phyloP scores from a whole-genome alignment of 176 grass and related monocot genomes.

The Oryza punctata region DNA sequence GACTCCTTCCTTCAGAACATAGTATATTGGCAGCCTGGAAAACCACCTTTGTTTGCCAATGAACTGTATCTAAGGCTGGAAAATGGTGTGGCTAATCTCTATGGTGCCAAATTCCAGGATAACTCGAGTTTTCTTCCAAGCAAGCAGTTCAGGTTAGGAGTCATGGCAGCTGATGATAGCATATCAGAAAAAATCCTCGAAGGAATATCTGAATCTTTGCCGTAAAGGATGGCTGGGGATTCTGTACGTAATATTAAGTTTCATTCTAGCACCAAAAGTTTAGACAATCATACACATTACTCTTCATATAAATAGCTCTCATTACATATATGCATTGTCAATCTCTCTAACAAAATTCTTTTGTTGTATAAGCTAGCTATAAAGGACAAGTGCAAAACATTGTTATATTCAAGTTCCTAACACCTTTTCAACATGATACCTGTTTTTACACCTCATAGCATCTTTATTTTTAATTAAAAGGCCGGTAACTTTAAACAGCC shows the following conservation, averaged over 20 bases:
- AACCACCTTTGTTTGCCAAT: background rate
- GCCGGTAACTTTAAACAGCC: too few relatives aligned
- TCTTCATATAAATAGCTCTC: background rate
- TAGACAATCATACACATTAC: too few relatives aligned
- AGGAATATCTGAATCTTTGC: slow-evolving; percentile 41
- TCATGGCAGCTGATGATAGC: slow-evolving; percentile 32
- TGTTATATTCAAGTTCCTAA: too few relatives aligned
- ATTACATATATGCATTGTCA: too few relatives aligned
- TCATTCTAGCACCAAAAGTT: background rate
- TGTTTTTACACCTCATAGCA: too few relatives aligned
- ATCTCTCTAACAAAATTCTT: too few relatives aligned
- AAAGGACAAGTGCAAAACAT: too few relatives aligned
- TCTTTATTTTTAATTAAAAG: too few relatives aligned
- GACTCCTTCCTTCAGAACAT: background rate
- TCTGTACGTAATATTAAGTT: background rate
- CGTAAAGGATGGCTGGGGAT: slow-evolving; percentile 14
- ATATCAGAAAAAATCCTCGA: slow-evolving; percentile 29
- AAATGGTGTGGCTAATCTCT: slow-evolving; percentile 24
- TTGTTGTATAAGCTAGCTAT: too few relatives aligned
- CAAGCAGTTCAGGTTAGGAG: slow-evolving; percentile 36
- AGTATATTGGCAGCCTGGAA: slow-evolving; percentile 5
- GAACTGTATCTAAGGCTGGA: slow-evolving; percentile 17
- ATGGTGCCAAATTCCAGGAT: slow-evolving; percentile 31
- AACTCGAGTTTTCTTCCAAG: slow-evolving; percentile 21
- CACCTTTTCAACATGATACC: too few relatives aligned